Percentiles rank a stretch among this genome's conserved stretches.
Conservation (phyloP, 306 rosid genomes). For the Sicyos baderoa region DNA sequence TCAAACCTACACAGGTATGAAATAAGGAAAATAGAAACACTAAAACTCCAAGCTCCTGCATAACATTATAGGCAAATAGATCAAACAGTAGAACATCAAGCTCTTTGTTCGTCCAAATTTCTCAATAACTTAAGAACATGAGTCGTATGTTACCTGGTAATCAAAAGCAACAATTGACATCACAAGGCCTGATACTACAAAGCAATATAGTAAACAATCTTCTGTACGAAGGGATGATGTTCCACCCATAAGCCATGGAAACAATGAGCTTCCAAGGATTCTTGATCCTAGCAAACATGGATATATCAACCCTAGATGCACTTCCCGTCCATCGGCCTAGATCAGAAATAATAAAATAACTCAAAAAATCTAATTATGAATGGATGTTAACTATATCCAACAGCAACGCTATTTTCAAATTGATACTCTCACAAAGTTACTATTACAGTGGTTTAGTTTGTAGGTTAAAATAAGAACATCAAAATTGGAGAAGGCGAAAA, state of each 20-base stretch:
- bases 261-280: slow-evolving; percentile 84
- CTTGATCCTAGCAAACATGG: slow-evolving; percentile 74
- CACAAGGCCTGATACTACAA: slow-evolving; percentile 47
- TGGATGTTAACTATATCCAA: background rate
- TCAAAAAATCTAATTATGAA: background rate
- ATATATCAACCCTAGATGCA: slow-evolving; percentile 72
- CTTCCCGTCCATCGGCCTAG: slow-evolving; percentile 96
- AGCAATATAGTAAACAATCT: slow-evolving; percentile 60
- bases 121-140: background rate
- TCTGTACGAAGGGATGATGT: slow-evolving; percentile 60
- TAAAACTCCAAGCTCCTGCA: slow-evolving; percentile 81
- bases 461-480: background rate
- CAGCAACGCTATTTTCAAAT: background rate
- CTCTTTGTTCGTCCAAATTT: slow-evolving; percentile 11
- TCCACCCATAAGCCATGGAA: slow-evolving; percentile 78
- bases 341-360: slow-evolving; percentile 19
- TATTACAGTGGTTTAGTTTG: background rate
- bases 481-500: background rate
- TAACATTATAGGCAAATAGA: slow-evolving; percentile 17
- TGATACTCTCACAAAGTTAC: background rate
- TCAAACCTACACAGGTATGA: slow-evolving; percentile 64
- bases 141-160: slow-evolving; percentile 53
- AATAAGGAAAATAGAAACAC: slow-evolving; percentile 63
- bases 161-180: slow-evolving; percentile 65
- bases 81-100: slow-evolving; percentile 19